phyloP scores from a whole-genome alignment of 306 rosid genomes.

The Quillaja saponaria region DNA sequence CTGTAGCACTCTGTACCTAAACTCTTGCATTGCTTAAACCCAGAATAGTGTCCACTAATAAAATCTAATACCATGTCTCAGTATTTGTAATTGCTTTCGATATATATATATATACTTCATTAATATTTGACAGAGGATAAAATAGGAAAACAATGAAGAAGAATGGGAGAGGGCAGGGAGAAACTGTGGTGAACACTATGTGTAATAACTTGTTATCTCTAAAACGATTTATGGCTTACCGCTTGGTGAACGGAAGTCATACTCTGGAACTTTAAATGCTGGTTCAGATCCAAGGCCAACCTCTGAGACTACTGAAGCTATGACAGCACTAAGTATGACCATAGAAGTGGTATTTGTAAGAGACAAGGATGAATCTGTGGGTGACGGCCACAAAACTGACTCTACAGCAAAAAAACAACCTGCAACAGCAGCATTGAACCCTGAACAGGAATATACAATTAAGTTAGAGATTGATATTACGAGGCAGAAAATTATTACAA shows the following conservation, averaged over 20 bases:
- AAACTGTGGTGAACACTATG: neutral
- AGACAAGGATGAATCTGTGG: slow-evolving; percentile 56
- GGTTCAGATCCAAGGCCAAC: slow-evolving; percentile 88
- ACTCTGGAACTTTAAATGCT: slow-evolving; percentile 78
- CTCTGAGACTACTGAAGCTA: slow-evolving; percentile 83
- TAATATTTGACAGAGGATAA: slow-evolving; percentile 18
- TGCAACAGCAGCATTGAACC: slow-evolving; percentile 95
- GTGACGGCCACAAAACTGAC: slow-evolving; percentile 87
- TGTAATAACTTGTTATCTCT: neutral
- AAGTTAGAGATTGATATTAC: neutral
- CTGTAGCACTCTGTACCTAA: no score
- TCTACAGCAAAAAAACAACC: slow-evolving; percentile 92
- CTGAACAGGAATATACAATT: slow-evolving; percentile 37
- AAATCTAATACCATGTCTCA: no score
- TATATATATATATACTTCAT: slow-evolving; percentile 7
- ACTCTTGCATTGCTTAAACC: no score
- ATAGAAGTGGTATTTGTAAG: slow-evolving; percentile 84
- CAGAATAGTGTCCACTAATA: no score
- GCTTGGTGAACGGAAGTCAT: slow-evolving; percentile 84
- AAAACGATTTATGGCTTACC: slow-evolving; percentile 46
- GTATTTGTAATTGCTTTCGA: neutral
- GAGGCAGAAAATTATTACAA: neutral
- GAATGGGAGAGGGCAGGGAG: neutral
- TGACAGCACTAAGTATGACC: slow-evolving; percentile 91
- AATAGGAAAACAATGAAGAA: neutral